Evolutionary conservation across 1,284 basidiomycete species (phyloP).

Genomic region (Ganoderma lucidum): DNA sequence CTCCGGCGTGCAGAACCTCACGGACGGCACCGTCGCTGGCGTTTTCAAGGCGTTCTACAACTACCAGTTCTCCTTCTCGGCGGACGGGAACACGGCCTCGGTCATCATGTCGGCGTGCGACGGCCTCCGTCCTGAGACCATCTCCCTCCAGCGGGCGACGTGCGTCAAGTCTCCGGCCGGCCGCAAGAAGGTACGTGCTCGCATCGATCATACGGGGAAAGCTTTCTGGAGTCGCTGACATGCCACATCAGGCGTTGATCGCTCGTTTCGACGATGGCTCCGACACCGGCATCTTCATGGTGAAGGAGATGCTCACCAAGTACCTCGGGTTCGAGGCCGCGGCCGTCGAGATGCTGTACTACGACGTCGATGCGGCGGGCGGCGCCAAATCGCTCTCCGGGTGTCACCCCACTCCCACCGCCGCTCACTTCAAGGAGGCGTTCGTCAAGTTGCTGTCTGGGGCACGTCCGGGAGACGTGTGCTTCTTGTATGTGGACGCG

Average conservation of each 20-base stretch:
- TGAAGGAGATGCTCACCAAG: slow-evolving; percentile 7
- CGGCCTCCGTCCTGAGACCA: neutral
- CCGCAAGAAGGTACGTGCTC: neutral
- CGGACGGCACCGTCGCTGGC: neutral
- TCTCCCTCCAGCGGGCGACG: neutral
- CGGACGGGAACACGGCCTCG: neutral
- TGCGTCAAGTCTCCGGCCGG: neutral
- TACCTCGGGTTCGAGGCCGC: neutral
- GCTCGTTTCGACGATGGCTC: neutral
- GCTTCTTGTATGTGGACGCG: slow-evolving; percentile 6
- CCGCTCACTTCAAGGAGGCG: neutral
- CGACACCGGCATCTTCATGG: slow-evolving; percentile 4
- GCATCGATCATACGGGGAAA: too few relatives aligned
- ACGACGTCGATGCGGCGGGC: neutral
- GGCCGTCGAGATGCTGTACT: neutral
- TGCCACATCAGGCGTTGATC: neutral
- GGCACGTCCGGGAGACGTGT: neutral
- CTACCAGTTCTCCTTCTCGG: neutral
- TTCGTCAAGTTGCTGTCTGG: neutral
- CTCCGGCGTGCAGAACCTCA: neutral
- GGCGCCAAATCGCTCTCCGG: neutral
- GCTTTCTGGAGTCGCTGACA: neutral
- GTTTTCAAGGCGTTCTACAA: neutral
- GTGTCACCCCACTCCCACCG: neutral
- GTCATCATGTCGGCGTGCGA: neutral